Conservation (phyloP, 768 basidiomycete species). For the Mycena epipterygia region DNA sequence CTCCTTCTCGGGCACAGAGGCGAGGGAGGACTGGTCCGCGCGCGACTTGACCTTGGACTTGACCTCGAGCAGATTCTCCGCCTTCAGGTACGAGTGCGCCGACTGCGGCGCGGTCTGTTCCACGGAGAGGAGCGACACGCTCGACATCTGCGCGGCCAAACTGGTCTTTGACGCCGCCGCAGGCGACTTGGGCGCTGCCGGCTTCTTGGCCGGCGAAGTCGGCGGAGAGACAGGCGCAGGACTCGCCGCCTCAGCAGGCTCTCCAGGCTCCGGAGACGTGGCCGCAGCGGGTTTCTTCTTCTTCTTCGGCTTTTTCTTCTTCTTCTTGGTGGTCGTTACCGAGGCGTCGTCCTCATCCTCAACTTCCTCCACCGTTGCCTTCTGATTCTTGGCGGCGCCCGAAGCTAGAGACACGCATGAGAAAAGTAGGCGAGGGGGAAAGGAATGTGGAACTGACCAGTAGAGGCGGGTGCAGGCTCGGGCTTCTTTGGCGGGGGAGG, state of each 20-base stretch:
- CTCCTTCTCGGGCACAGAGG: slow-evolving; percentile 57
- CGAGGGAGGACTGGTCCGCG: slow-evolving; percentile 63
- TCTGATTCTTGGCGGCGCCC: slow-evolving; percentile 50
- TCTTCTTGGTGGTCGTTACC: slow-evolving; percentile 67
- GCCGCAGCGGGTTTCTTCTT: slow-evolving; percentile 65
- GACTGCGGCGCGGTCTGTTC: slow-evolving; percentile 74
- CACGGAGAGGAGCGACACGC: slow-evolving; percentile 54
- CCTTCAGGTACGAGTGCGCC: slow-evolving; percentile 75
- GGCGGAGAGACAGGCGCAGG: slow-evolving; percentile 35
- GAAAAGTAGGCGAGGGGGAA: not conserved
- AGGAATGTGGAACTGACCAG: not conserved
- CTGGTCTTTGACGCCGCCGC: slow-evolving; percentile 7
- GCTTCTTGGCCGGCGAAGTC: slow-evolving; percentile 38
- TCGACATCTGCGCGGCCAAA: slow-evolving; percentile 37
- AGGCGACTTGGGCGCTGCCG: slow-evolving; percentile 36
- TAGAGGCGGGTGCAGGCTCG: slow-evolving; percentile 19
- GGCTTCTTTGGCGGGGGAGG: slow-evolving; percentile 37
- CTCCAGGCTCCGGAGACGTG: slow-evolving; percentile 1
- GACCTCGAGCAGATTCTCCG: slow-evolving; percentile 57
- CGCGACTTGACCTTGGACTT: slow-evolving; percentile 83
- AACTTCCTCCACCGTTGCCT: slow-evolving; percentile 77
- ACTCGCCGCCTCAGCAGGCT: slow-evolving; percentile 37
- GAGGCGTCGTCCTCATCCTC: slow-evolving; percentile 74
- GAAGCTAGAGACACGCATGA: not conserved
- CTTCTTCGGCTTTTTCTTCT: slow-evolving; percentile 84